These are phyloP conservation scores for Leccinellum albellum DNA, from an alignment of 768 basidiomycete species.

Conservation along the genomic window DNA sequence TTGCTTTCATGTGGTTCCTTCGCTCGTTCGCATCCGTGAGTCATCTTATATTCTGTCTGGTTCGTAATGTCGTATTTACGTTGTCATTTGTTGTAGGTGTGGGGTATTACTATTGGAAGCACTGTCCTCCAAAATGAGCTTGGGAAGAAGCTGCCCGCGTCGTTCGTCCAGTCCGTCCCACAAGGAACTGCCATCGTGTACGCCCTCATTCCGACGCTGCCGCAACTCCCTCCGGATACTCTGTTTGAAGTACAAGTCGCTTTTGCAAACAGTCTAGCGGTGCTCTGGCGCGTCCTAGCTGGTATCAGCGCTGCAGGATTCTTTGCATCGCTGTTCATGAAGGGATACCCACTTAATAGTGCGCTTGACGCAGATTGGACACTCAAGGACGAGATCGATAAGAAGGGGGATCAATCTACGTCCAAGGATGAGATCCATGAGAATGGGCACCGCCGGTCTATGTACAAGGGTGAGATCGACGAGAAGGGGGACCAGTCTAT, in stretches of 20 bases:
- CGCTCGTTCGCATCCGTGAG: slow-evolving; percentile 36
- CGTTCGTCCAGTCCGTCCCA: slow-evolving; percentile 34
- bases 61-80: not conserved
- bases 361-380: slow-evolving; percentile 5
- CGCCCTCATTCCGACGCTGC: slow-evolving; percentile 42
- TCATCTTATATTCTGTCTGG: not conserved
- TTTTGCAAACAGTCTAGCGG: slow-evolving; percentile 37
- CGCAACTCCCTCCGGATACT: slow-evolving; percentile 31
- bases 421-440: no score
- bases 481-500: no score
- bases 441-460: no score
- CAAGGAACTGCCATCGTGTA: slow-evolving; percentile 42
- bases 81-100: slow-evolving; percentile 30
- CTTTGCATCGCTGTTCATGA: slow-evolving; percentile 6
- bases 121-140: slow-evolving; percentile 51
- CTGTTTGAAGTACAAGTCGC: slow-evolving; percentile 35
- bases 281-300: slow-evolving; percentile 41
- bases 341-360: not conserved
- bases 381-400: not conserved
- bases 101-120: slow-evolving; percentile 48
- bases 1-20: slow-evolving; percentile 41
- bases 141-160: slow-evolving; percentile 35
- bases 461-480: no score
- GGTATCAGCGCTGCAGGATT: slow-evolving; percentile 26
- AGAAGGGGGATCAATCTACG: not conserved